Evolutionary conservation across 768 basidiomycete genomes (phyloP).

Genomic region (Gymnopilus dilepis): DNA sequence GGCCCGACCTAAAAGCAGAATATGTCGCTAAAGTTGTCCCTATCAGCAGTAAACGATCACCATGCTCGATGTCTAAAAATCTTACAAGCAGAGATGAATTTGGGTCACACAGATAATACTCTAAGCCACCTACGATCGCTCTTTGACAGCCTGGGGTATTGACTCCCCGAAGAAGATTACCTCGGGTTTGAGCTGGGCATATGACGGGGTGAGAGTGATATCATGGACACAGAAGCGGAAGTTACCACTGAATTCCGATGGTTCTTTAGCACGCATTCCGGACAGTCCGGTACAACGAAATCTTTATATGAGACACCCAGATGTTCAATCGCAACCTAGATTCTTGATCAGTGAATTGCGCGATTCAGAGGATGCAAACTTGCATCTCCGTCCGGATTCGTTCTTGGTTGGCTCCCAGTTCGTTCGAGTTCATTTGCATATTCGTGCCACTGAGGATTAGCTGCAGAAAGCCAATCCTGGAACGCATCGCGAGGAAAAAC

Average conservation of each 20-base stretch:
- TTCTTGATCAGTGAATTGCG: background rate
- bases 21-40: conserved; percentile 95
- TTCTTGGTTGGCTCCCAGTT: conserved; percentile 65
- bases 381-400: conserved; percentile 95
- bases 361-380: background rate
- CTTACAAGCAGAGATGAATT: conserved; percentile 39
- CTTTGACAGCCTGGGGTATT: conserved; percentile 66
- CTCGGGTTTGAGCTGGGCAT: conserved; percentile 74
- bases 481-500: conserved; percentile 67
- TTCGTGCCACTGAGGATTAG: conserved; percentile 82
- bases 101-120: background rate
- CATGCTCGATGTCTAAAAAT: conserved; percentile 57
- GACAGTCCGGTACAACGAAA: conserved; percentile 83
- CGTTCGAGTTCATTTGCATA: conserved; percentile 68
- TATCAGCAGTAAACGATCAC: conserved; percentile 76
- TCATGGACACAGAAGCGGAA: conserved; percentile 1
- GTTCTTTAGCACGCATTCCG: conserved; percentile 63
- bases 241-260: conserved; percentile 64
- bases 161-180: conserved; percentile 93
- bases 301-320: conserved; percentile 73
- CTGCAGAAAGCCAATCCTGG: conserved; percentile 71
- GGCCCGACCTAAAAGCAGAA: conserved; percentile 79
- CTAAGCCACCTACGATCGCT: conserved; percentile 64
- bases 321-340: conserved; percentile 76
- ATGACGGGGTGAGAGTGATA: conserved; percentile 3